Evolutionary conservation across 2,329 filamentous ascomycete species (phyloP).

Genomic region (Thermothelomyces thermophilus): DNA sequence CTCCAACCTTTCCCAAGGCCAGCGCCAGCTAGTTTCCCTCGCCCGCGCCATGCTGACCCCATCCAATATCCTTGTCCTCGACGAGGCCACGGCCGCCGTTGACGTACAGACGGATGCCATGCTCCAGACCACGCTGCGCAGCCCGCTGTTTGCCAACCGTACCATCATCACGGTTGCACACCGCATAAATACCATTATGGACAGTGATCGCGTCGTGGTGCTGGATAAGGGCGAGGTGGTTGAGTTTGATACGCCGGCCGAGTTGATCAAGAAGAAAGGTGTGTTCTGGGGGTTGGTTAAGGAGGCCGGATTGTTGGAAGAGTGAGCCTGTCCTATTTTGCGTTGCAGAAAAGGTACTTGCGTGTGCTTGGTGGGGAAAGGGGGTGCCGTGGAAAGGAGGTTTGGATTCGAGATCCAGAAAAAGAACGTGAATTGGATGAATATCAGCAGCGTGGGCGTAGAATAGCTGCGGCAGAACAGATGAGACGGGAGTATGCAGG

Average conservation of each 20-base stretch:
- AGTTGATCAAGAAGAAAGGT: constrained; percentile 68
- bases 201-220: constrained; percentile 84
- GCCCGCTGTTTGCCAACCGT: constrained; percentile 70
- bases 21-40: constrained; percentile 87
- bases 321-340: constrained; percentile 5
- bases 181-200: constrained; percentile 93
- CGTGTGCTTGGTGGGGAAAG: too few species aligned
- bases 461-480: too few species aligned
- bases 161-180: constrained; percentile 99
- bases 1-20: constrained; percentile 90
- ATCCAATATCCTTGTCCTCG: constrained; percentile 92
- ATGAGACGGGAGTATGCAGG: too few species aligned
- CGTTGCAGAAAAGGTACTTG: too few species aligned
- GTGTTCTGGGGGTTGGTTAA: constrained; percentile 86
- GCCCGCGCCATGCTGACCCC: constrained; percentile 91
- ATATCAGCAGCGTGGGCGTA: too few species aligned
- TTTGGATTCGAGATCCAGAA: too few species aligned
- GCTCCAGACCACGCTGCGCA: constrained; percentile 57
- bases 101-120: constrained; percentile 63
- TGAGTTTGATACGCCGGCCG: constrained; percentile 83
- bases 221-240: constrained; percentile 83
- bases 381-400: too few species aligned
- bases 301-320: constrained; percentile 67
- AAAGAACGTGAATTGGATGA: too few species aligned
- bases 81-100: constrained; percentile 83